A percentile compares a stretch with the other conserved stretches of the same genome.
Conservation (phyloP, 116 monocot species). For the Dioscorea cayenensis region DNA sequence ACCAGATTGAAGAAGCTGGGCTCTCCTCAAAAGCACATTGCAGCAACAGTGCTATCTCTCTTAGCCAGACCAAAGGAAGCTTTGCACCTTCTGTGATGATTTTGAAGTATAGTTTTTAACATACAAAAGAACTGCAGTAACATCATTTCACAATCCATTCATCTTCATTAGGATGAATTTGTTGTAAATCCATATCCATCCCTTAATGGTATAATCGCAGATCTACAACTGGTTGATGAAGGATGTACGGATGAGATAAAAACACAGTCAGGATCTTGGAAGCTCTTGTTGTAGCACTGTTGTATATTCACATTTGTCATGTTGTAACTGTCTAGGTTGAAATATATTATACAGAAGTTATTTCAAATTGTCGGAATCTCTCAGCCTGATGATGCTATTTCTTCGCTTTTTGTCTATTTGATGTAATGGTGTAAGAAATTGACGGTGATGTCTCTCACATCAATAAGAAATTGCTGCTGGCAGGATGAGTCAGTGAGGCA, state of each 20-base stretch:
- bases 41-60: constrained; percentile 60
- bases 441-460: background rate
- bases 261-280: background rate
- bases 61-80: constrained; percentile 67
- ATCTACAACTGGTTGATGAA: background rate
- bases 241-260: background rate
- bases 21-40: constrained; percentile 61
- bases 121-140: background rate
- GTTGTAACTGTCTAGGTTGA: background rate
- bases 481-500: too few species aligned
- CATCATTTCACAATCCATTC: too few species aligned
- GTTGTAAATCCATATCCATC: background rate
- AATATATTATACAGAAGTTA: background rate
- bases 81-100: constrained; percentile 34
- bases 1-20: constrained; percentile 82
- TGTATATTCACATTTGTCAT: background rate
- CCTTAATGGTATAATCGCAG: background rate
- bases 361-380: background rate
- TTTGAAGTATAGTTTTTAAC: too few species aligned
- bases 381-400: background rate
- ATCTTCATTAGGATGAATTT: background rate
- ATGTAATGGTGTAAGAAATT: background rate
- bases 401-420: background rate
- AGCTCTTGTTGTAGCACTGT: background rate
- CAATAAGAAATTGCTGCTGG: too few species aligned